A percentile compares a stretch with the other conserved stretches of the same genome.
phyloP scores from a whole-genome alignment of 2,329 filamentous ascomycete genomes.

The Didymosphaeria variabile region DNA sequence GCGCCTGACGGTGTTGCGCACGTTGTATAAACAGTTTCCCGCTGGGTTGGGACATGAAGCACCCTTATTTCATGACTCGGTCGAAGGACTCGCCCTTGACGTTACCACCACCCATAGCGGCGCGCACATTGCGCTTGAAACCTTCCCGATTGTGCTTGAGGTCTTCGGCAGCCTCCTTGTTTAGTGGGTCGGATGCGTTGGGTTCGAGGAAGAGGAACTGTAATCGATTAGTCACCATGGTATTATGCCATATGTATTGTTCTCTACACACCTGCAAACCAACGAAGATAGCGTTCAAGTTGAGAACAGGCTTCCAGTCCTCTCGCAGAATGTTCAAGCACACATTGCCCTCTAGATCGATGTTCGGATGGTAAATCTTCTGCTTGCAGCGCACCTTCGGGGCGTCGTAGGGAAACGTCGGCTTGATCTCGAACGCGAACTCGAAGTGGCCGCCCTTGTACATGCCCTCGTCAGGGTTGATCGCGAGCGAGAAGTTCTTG shows the following conservation, averaged over 20 bases:
- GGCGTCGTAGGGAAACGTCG: slow-evolving; percentile 96
- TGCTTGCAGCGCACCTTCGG: slow-evolving; percentile 97
- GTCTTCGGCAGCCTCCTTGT: slow-evolving; percentile 97
- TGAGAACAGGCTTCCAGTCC: slow-evolving; percentile 98
- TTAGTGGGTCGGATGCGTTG: slow-evolving; percentile 95
- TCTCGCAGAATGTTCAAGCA: slow-evolving; percentile 97
- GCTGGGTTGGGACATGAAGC: not conserved
- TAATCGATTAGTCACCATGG: slow-evolving; percentile 21
- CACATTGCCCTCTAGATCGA: slow-evolving; percentile 96
- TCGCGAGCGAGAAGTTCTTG: slow-evolving; percentile 75
- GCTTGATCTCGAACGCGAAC: slow-evolving; percentile 91
- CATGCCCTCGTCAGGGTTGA: slow-evolving; percentile 85
- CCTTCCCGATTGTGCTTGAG: slow-evolving; percentile 83
- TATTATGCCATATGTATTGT: not conserved
- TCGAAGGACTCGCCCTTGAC: slow-evolving; percentile 81
- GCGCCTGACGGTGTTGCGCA: not conserved
- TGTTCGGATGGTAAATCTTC: slow-evolving; percentile 99
- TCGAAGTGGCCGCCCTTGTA: slow-evolving; percentile 90
- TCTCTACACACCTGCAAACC: slow-evolving; percentile 75
- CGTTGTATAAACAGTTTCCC: not conserved
- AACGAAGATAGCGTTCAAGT: slow-evolving; percentile 95
- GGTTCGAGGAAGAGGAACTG: slow-evolving; percentile 98
- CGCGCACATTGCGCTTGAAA: slow-evolving; percentile 91
- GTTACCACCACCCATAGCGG: slow-evolving; percentile 80
- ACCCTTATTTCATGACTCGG: slow-evolving; percentile 73